Conservation (phyloP, 345 rosid species). For the Arabidopsis suecica region DNA sequence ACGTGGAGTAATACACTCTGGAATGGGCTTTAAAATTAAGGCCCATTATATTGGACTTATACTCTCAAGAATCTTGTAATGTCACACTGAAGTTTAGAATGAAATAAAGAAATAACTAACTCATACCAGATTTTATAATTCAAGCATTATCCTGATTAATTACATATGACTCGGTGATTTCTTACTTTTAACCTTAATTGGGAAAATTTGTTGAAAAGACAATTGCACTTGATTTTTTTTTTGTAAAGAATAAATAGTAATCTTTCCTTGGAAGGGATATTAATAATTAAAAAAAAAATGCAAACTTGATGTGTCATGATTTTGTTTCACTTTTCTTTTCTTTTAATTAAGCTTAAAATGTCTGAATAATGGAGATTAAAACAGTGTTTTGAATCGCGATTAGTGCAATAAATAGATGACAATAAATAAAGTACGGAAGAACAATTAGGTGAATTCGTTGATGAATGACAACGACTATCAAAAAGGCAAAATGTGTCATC, state of each 20-base stretch:
- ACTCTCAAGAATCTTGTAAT: too few species aligned
- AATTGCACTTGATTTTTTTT: background rate
- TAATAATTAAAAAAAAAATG: too few species aligned
- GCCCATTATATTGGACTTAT: constrained; percentile 10
- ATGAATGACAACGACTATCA: constrained; percentile 34
- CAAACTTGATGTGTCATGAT: background rate
- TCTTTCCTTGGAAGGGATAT: constrained; percentile 29
- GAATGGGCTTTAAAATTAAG: constrained; percentile 14
- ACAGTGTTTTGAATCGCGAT: constrained; percentile 16
- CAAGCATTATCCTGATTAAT: background rate
- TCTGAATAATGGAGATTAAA: background rate
- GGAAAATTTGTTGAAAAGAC: too few species aligned
- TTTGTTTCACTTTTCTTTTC: background rate
- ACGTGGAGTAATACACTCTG: constrained; percentile 1
- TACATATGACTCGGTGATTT: background rate
- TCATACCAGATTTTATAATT: background rate
- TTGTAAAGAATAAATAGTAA: background rate
- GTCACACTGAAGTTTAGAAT: background rate
- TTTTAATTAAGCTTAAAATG: constrained; percentile 10
- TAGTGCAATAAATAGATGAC: constrained; percentile 33
- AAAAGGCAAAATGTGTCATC: constrained; percentile 40
- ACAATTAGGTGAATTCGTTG: constrained; percentile 29
- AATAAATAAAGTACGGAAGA: background rate
- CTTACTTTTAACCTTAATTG: background rate
- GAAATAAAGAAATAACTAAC: background rate